phyloP scores from a whole-genome alignment of 495 filamentous ascomycete species.

The Letharia columbiana region DNA sequence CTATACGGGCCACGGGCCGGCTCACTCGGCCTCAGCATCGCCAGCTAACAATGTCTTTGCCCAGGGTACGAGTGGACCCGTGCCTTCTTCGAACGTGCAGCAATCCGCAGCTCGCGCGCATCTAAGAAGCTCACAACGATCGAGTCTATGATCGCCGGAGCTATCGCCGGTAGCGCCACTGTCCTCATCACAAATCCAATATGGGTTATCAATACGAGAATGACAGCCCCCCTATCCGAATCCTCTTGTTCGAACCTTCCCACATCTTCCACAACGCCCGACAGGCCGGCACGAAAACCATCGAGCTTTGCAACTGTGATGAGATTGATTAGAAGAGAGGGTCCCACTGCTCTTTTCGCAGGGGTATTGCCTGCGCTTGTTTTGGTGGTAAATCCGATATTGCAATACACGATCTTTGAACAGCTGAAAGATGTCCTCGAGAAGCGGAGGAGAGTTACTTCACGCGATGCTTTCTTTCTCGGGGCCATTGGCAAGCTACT shows the following conservation, averaged over 20 bases:
- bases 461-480: slow-evolving; percentile 79
- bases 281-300: slow-evolving; percentile 41
- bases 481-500: slow-evolving; percentile 91
- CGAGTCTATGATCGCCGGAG: slow-evolving; percentile 89
- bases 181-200: slow-evolving; percentile 96
- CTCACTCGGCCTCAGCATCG: background rate
- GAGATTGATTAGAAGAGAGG: slow-evolving; percentile 68
- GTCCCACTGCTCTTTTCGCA: slow-evolving; percentile 73
- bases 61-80: slow-evolving; percentile 92
- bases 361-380: slow-evolving; percentile 89
- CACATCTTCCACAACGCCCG: slow-evolving; percentile 26
- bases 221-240: slow-evolving; percentile 75
- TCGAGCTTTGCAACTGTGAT: slow-evolving; percentile 73
- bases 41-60: background rate
- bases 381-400: slow-evolving; percentile 92
- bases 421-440: slow-evolving; percentile 78
- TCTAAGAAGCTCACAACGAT: slow-evolving; percentile 78
- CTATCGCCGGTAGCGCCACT: slow-evolving; percentile 88
- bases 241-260: slow-evolving; percentile 47
- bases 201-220: slow-evolving; percentile 96
- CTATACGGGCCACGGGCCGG: background rate
- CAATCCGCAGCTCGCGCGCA: slow-evolving; percentile 61
- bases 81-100: slow-evolving; percentile 76
- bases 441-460: slow-evolving; percentile 60
- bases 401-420: slow-evolving; percentile 98